Evolutionary conservation across 352 stramenopile genomes (phyloP), one percentile per base, ranked within the genome.

Genomic region (Phytophthora sojae): DNA sequence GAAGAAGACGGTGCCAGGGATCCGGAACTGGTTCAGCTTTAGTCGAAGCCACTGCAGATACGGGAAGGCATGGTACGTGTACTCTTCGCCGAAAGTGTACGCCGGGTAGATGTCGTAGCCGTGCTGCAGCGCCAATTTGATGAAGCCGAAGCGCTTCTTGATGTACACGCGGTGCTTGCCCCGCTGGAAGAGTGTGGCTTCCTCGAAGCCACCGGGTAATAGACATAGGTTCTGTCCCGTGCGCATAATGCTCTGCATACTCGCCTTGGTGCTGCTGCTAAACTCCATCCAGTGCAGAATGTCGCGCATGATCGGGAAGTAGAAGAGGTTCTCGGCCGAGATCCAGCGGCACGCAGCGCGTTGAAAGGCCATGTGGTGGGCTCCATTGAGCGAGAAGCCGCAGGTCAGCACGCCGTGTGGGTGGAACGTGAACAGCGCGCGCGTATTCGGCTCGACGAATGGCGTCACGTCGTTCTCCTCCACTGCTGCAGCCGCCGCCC

Each of bases 41-140:
- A 98, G 78, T 17, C 96, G 85, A 15, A 88, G 68, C 61, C 76
- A 77, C 57, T 92, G 90, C 12, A 92, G 73, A 42, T 94, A 93
- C 58, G 95, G 86, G 29, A 98, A 81, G 47, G 97, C 89, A 52
- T 89, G 79, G 67, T 93, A 99, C 14, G 91, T 90, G 54, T 89
- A 72, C 64, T 92, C 87, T 74, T 99, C 95, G 4, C 93, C 95
- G 75, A 98, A 98, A 12, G 86, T 97, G 76, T 98, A 99, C 3
- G 88, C 89, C 2, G 94, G 93, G 51, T 92, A 79, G 3, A 79
- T 75, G 26, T 91, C 89, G 78, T 97, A 97, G 47, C 95, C 95
- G 71, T 95, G 78, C 77, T 98, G 86, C 9, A 99, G 79, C 37
- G 86, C 94, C 30, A 98, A 76, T 61, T 98, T 97, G 69, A 99